These are phyloP conservation scores for Sporothrix protearum DNA, from an alignment of 2,329 filamentous ascomycete genomes.

Conservation along the genomic window DNA sequence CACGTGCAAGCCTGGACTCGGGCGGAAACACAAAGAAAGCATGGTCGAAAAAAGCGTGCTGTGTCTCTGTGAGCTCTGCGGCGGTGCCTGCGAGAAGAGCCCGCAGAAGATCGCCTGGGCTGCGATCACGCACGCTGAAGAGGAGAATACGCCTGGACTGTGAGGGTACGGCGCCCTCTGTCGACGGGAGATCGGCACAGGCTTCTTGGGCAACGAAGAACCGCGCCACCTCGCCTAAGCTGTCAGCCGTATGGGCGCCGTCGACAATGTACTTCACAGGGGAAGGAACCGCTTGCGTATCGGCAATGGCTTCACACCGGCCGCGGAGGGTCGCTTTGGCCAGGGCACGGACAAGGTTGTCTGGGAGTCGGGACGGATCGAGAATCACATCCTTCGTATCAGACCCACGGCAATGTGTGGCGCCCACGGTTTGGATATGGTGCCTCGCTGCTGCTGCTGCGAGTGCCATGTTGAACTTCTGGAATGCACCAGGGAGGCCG, in stretches of 20 bases:
- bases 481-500: slow-evolving; percentile 41
- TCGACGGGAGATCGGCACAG: slow-evolving; percentile 20
- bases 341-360: slow-evolving; percentile 55
- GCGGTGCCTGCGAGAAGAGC: slow-evolving; percentile 42
- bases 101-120: slow-evolving; percentile 53
- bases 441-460: slow-evolving; percentile 34
- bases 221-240: slow-evolving; percentile 71
- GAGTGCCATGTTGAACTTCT: slow-evolving; percentile 56
- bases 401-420: slow-evolving; percentile 12
- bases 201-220: slow-evolving; percentile 60
- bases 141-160: slow-evolving; percentile 55
- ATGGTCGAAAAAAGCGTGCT: slow-evolving; percentile 29
- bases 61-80: slow-evolving; percentile 34
- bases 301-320: slow-evolving; percentile 60
- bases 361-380: slow-evolving; percentile 35
- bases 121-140: slow-evolving; percentile 78
- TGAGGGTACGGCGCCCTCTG: not conserved
- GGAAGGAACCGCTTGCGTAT: slow-evolving; percentile 53
- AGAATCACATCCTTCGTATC: slow-evolving; percentile 45
- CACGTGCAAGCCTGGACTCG: not conserved
- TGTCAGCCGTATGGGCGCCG: slow-evolving; percentile 89
- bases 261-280: slow-evolving; percentile 77
- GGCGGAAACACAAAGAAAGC: slow-evolving; percentile 26
- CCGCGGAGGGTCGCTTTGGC: slow-evolving; percentile 74
- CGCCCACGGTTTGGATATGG: slow-evolving; percentile 26